Evolutionary conservation across 306 rosid genomes (phyloP).

Genomic region (Fagus sylvatica): DNA sequence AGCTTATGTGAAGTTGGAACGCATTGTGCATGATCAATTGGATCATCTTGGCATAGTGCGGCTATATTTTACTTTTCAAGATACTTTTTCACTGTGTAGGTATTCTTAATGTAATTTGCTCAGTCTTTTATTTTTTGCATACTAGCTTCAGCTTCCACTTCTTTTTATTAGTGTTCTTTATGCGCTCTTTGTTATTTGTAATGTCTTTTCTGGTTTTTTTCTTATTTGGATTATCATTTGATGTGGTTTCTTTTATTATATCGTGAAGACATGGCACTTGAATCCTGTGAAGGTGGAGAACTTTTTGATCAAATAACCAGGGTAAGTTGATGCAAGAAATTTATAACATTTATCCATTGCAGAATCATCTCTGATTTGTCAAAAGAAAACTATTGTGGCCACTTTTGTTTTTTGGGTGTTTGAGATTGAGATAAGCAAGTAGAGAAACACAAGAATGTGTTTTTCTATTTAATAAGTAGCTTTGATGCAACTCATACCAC

Average conservation of each 20-base stretch:
- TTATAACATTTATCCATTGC: conserved; percentile 15
- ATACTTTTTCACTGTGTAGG: conserved; percentile 92
- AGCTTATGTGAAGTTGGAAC: conserved; percentile 96
- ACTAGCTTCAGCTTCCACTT: conserved; percentile 16
- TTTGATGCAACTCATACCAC: background rate
- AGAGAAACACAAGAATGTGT: background rate
- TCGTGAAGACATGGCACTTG: conserved; percentile 95
- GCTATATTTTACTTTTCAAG: conserved; percentile 96
- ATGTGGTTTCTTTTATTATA: conserved; percentile 22
- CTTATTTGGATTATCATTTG: conserved; percentile 33
- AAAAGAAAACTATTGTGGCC: background rate
- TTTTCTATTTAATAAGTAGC: background rate
- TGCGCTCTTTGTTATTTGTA: conserved; percentile 6
- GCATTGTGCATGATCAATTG: conserved; percentile 94
- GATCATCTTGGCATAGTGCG: conserved; percentile 97
- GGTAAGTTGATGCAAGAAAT: conserved; percentile 38
- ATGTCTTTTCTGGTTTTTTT: conserved; percentile 18
- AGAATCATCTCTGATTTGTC: conserved; percentile 17
- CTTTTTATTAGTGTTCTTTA: conserved; percentile 3
- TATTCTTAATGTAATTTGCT: conserved; percentile 39
- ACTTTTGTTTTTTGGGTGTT: background rate
- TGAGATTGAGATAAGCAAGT: no score
- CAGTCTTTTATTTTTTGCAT: conserved; percentile 3
- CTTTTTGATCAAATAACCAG: conserved; percentile 98
- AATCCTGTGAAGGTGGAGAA: conserved; percentile 99